Percentiles rank a stretch among this genome's conserved stretches.
Evolutionary conservation across 208 protist genomes (phyloP).

Genomic region (Wallacemonas sp.): DNA sequence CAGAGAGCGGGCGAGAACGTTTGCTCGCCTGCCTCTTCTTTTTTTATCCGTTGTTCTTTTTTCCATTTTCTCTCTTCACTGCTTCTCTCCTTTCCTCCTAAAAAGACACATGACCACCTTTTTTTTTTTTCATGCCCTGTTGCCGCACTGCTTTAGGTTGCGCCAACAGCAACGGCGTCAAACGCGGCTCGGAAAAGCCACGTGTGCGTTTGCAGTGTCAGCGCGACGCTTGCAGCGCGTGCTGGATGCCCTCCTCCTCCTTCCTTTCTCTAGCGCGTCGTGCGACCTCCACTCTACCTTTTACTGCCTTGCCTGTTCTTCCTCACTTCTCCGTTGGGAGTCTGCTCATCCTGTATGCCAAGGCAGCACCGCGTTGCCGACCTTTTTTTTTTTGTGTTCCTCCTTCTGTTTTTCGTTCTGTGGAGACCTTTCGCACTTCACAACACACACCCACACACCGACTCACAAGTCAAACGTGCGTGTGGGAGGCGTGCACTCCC

Average conservation of each 20-base stretch:
- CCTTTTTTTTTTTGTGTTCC: conserved; percentile 8
- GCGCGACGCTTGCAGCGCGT: neutral
- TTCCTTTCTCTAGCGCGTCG: conserved; percentile 2
- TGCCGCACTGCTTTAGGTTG: no score
- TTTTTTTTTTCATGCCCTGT: neutral
- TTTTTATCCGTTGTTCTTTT: conserved; percentile 1
- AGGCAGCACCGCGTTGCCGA: neutral
- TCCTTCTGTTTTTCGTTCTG: neutral
- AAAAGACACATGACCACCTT: no score
- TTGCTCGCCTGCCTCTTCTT: neutral
- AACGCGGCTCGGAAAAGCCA: no score
- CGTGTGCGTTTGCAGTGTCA: no score
- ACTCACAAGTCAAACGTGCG: no score
- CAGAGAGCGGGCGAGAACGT: no score
- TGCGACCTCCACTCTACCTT: neutral
- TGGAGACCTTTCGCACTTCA: neutral
- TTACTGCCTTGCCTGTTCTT: conserved; percentile 11
- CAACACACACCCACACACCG: no score
- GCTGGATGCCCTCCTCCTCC: neutral
- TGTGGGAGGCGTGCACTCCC: no score
- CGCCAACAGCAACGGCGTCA: no score
- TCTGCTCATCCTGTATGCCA: conserved; percentile 6
- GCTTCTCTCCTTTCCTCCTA: conserved; percentile 8
- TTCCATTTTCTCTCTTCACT: conserved; percentile 1
- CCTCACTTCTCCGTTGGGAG: neutral